Conservation (phyloP, 345 rosid species). For the Pugionium cornutum region DNA sequence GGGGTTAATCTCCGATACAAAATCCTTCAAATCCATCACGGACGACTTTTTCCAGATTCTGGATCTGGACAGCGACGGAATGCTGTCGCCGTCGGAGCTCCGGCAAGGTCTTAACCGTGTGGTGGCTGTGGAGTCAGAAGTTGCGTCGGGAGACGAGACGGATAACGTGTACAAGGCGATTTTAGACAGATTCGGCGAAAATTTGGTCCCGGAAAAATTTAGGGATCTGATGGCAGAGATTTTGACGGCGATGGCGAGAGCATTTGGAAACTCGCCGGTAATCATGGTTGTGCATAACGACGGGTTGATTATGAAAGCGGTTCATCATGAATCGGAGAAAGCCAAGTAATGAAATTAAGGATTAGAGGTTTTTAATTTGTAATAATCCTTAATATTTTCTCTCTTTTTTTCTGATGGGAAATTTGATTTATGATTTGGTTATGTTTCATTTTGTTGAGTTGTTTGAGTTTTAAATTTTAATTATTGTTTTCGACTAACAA, state of each 20-base stretch:
- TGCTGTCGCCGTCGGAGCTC: constrained; percentile 40
- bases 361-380: not conserved
- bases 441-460: not conserved
- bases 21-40: constrained; percentile 39
- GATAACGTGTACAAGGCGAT: constrained; percentile 34
- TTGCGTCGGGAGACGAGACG: constrained; percentile 26
- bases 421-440: not conserved
- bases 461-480: not conserved
- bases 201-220: constrained; percentile 37
- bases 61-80: constrained; percentile 47
- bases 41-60: constrained; percentile 42
- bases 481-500: not conserved
- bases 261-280: constrained; percentile 50
- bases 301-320: constrained; percentile 60
- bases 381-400: not conserved
- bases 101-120: constrained; percentile 40
- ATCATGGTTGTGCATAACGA: constrained; percentile 45
- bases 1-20: constrained; percentile 41
- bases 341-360: constrained; percentile 4
- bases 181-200: constrained; percentile 52
- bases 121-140: constrained; percentile 41
- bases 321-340: constrained; percentile 44
- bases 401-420: not conserved
- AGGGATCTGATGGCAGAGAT: constrained; percentile 46
- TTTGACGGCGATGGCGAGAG: constrained; percentile 54